Base-by-base conservation (phyloP, 2,329 filamentous ascomycete genomes). In the Zymoseptoria tritici region DNA sequence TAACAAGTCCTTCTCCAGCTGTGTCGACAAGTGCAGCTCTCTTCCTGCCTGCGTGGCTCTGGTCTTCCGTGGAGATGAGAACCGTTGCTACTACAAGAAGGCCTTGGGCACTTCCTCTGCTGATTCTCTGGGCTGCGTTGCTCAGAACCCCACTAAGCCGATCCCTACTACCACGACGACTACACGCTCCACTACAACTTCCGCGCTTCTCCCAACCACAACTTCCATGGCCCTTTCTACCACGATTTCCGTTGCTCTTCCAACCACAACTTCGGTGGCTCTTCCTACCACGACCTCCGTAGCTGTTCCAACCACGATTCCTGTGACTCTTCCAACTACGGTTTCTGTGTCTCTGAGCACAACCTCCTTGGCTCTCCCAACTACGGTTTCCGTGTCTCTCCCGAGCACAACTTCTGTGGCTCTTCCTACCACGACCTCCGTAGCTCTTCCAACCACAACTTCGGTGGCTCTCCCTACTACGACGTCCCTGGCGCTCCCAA, bases 1-100 rank as follows among this genome's bases (percentile, higher is more conserved):
- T 9, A 60, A 57, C 22, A 54, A 49, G 9, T 61, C 60, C 3
- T 71, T 68, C 58, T 55, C 55, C 9, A 65, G 36, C n/a, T 71
- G 68, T 59, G 61, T 63, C 53, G 46, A 42, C n/a, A 49, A 54
- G 42, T 68, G 66, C 54, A 60, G 61, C 46, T 51, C 51, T 21
- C 62, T 52, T n/a, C 26, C 58, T 21, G 56, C 57, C 20, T 68
- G 66, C 46, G 56, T 57, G 19, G 65, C 60, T 3, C 66, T 64
- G 58, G 42, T 65, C 9, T 68, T 61, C 57, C 29, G 62, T 11
- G 61, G 62, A 20, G 61, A 57, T 42, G 55, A 55, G 16, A 42
- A 42, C 36, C 36, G 54, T 16, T 67, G 66, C 56, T 67, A 67
- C 54, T 53, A 66, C 21, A 60, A 60, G 50, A 57, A 54, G 50